Evolutionary conservation across 2,329 filamentous ascomycete species (phyloP).

Genomic region (Scedosporium dehoogii): DNA sequence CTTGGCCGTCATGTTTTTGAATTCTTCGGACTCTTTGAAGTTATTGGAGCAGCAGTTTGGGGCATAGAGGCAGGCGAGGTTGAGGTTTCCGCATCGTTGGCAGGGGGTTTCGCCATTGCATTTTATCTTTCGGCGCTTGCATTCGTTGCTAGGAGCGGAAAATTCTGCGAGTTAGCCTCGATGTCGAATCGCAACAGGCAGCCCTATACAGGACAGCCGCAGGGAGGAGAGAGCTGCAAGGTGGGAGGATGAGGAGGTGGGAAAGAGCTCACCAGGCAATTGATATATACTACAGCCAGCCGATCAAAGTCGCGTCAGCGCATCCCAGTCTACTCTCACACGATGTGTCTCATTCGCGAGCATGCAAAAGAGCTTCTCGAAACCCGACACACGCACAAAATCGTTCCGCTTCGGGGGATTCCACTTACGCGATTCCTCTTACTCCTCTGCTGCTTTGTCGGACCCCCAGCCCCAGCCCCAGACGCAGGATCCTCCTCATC

Average conservation of each 20-base stretch:
- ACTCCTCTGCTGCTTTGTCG: conserved; percentile 43
- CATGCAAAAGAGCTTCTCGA: conserved; percentile 1
- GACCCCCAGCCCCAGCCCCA: conserved; percentile 27
- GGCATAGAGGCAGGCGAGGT: conserved; percentile 54
- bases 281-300: conserved; percentile 42
- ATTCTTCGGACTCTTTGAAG: conserved; percentile 90
- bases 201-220: not conserved
- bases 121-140: conserved; percentile 66
- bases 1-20: conserved; percentile 68
- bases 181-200: not conserved
- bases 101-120: conserved; percentile 63
- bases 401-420: not conserved
- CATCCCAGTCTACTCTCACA: not conserved
- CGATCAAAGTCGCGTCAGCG: not conserved
- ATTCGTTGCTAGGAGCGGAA: conserved; percentile 48
- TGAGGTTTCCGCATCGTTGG: conserved; percentile 58
- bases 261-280: conserved; percentile 44
- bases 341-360: not conserved
- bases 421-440: conserved; percentile 48
- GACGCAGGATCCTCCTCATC: conserved; percentile 20
- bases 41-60: conserved; percentile 61
- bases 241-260: not conserved
- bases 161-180: conserved; percentile 6
- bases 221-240: not conserved
- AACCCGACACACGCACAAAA: not conserved